Evolutionary conservation across 176 grass and related monocot species (phyloP).

Genomic region (Otatea glauca): DNA sequence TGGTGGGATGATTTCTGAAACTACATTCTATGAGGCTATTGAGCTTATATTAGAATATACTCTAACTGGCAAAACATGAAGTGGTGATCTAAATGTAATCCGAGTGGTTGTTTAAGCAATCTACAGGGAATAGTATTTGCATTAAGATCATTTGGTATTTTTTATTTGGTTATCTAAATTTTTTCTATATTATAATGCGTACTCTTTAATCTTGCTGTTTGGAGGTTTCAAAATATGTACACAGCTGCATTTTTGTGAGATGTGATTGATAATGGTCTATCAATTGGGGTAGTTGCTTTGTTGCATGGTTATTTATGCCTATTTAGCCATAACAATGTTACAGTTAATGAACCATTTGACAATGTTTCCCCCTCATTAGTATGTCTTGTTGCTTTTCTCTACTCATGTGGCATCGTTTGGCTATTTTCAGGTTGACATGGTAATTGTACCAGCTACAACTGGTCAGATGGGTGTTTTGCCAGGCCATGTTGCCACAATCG

Average conservation of each 20-base stretch:
- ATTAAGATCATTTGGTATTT: background rate
- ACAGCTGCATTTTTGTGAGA: background rate
- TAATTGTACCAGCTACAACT: constrained; percentile 93
- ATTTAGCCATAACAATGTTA: too few species aligned
- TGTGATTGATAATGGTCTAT: too few species aligned
- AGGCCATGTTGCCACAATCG: constrained; percentile 88
- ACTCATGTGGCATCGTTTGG: constrained; percentile 2
- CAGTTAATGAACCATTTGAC: background rate
- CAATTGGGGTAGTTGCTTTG: too few species aligned
- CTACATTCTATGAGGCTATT: background rate
- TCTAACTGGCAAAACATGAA: background rate
- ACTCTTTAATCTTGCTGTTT: background rate
- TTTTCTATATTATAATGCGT: background rate
- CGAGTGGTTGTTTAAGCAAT: constrained; percentile 11
- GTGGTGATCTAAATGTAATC: background rate
- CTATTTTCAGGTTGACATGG: constrained; percentile 88
- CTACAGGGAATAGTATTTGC: background rate
- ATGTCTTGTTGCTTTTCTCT: background rate
- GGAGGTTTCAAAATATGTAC: constrained; percentile 25
- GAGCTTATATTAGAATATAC: background rate
- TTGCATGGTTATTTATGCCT: too few species aligned
- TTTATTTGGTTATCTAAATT: background rate
- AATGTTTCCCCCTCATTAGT: background rate
- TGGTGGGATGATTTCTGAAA: background rate
- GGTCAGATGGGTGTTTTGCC: constrained; percentile 98